These are phyloP conservation scores for Lophium mytilinum DNA, from an alignment of 495 filamentous ascomycete species.

Conservation along the genomic window DNA sequence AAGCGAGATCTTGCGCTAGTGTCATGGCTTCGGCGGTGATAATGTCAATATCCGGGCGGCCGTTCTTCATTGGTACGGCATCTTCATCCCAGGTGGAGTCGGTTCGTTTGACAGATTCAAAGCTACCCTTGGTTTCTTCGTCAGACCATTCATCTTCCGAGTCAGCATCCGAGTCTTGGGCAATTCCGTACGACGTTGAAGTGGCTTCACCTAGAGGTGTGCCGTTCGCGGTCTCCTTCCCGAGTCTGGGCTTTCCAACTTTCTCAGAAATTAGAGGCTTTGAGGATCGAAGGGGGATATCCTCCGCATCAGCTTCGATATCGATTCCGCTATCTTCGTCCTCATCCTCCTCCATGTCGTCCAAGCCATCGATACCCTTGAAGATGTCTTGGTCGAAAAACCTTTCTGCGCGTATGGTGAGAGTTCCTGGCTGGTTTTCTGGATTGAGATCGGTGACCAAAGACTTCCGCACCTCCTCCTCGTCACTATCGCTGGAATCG, in stretches of 20 bases:
- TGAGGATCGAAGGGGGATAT: not conserved
- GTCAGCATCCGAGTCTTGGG: slow-evolving; percentile 25
- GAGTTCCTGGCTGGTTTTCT: slow-evolving; percentile 37
- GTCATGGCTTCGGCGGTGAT: slow-evolving; percentile 99
- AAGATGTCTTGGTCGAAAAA: slow-evolving; percentile 98
- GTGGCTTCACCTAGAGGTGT: not conserved
- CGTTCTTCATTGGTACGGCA: slow-evolving; percentile 46
- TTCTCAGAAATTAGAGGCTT: not conserved
- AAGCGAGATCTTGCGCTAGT: slow-evolving; percentile 85
- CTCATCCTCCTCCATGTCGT: slow-evolving; percentile 41
- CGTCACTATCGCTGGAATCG: slow-evolving; percentile 50
- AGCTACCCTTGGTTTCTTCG: slow-evolving; percentile 24
- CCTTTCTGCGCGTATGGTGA: slow-evolving; percentile 72
- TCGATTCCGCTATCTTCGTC: slow-evolving; percentile 49
- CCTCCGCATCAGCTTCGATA: slow-evolving; percentile 32
- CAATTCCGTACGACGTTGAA: not conserved
- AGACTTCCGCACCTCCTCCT: slow-evolving; percentile 33
- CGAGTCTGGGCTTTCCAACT: not conserved
- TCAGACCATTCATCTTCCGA: slow-evolving; percentile 38
- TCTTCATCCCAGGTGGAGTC: slow-evolving; percentile 62
- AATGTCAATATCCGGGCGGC: slow-evolving; percentile 78
- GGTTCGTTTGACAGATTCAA: slow-evolving; percentile 48
- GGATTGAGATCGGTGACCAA: slow-evolving; percentile 47
- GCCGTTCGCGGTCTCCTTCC: not conserved
- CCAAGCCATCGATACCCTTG: slow-evolving; percentile 60